Percentiles rank a stretch among this genome's conserved stretches.
phyloP scores from a whole-genome alignment of 2,329 filamentous ascomycete species.

The Raffaelea arxii region DNA sequence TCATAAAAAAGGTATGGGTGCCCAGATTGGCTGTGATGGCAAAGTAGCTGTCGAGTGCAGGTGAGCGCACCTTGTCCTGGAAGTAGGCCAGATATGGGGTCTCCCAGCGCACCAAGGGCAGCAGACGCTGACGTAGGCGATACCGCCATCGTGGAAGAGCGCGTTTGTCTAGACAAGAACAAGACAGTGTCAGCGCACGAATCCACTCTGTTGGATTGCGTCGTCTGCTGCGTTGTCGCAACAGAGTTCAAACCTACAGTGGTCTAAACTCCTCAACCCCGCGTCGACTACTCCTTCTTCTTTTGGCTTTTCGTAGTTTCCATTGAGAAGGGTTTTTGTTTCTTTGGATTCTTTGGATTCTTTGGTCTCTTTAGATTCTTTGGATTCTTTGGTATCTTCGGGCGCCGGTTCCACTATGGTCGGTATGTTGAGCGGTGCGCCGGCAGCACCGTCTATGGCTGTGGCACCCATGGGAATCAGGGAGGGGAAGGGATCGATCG shows the following conservation, averaged over 20 bases:
- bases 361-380: no score
- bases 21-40: slow-evolving; percentile 92
- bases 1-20: slow-evolving; percentile 98
- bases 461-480: no score
- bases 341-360: no score
- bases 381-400: no score
- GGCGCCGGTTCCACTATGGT: no score
- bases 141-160: slow-evolving; percentile 86
- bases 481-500: no score
- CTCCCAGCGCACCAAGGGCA: slow-evolving; percentile 88
- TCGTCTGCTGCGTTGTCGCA: no score
- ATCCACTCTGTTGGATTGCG: no score
- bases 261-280: slow-evolving; percentile 68
- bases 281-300: slow-evolving; percentile 44
- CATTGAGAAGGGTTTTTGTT: no score
- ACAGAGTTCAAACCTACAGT: slow-evolving; percentile 53
- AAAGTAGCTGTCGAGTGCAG: slow-evolving; percentile 89
- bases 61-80: slow-evolving; percentile 71
- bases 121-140: slow-evolving; percentile 64
- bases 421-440: no score
- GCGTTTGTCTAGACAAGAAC: slow-evolving; percentile 57
- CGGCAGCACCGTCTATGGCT: no score
- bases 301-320: slow-evolving; percentile 8
- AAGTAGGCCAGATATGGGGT: slow-evolving; percentile 86
- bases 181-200: no score